These are phyloP conservation scores for Leccinum subgranulosum DNA, from an alignment of 768 basidiomycete genomes.

Conservation along the genomic window DNA sequence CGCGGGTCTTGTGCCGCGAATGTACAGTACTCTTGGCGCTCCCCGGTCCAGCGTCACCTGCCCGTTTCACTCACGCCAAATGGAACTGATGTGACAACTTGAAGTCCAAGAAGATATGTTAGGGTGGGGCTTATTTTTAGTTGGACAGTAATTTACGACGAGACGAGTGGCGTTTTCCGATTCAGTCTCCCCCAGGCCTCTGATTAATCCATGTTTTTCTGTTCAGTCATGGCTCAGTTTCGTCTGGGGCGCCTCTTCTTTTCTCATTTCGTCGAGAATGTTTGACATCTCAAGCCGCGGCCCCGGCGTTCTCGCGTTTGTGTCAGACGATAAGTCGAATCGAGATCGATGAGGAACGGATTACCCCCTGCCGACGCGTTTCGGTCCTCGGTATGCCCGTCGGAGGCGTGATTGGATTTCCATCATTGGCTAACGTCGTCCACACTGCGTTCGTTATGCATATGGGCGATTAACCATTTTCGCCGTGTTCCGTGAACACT, in stretches of 20 bases:
- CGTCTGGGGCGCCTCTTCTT: background rate
- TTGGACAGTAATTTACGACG: background rate
- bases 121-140: slow-evolving; percentile 1
- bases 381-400: background rate
- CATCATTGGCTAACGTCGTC: background rate
- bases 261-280: background rate
- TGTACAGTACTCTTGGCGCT: background rate
- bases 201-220: background rate
- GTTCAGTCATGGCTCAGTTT: background rate
- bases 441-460: background rate
- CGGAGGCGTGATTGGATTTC: background rate
- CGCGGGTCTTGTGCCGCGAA: slow-evolving; percentile 15
- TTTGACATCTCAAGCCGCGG: background rate
- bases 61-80: background rate
- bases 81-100: background rate
- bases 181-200: no score
- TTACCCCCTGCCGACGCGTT: background rate
- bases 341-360: background rate
- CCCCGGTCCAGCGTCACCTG: background rate
- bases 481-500: background rate
- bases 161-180: slow-evolving; percentile 7
- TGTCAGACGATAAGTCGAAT: background rate
- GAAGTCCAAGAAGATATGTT: background rate
- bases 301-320: background rate
- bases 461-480: background rate